Evolutionary conservation across 148 eudicot species (phyloP), one percentile per base, ranked within the genome.

Genomic region (Cornus kousa): DNA sequence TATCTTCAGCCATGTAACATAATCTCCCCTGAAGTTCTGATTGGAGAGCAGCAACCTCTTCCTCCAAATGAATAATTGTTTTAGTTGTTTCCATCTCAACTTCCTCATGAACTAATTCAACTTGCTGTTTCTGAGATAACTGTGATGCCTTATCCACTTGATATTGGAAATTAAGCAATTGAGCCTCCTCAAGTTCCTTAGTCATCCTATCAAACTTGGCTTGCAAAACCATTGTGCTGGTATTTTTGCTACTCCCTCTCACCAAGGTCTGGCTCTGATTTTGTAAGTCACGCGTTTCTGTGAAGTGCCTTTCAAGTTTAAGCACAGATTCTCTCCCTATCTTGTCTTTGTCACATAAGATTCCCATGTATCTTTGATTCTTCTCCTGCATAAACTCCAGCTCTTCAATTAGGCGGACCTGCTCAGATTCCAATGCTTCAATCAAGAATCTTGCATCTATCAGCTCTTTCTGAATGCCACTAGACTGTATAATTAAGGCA

Each of bases 1-100:
- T 90, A 85, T 88, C 89, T 77, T 87, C 84, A 70, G 80, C 74
- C 80, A 77, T 73, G 68, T 76, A 78, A 77, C 81, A 74, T 71
- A 88, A 77, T 70, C 65, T 80, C 59, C 71, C 85, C 59, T 87
- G 77, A 79, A 85, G 78, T 74, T 90, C 88, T 74, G 79, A 81
- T 73, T 88, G 87, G 60, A 90, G 83, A 67, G 83, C 35, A 78
- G 62, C 81, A 57, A 90, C 77, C 79, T 90, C 94, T 75, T 90
- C 94, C 84, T 85, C 90, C 70, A 90, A 79, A 71, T 87, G 84
- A 75, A 88, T 79, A 80, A 88, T 88, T 75, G 94, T 86, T 69
- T 82, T 85, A 70, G 89, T 71, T 72, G 91, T 85, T 84, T 87
- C 94, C 80, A 86, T 81, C 84, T 88, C 91, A 16, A 89, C 90